Evolutionary conservation across 768 basidiomycete species (phyloP).

Genomic region (Leccinum uliginosum): DNA sequence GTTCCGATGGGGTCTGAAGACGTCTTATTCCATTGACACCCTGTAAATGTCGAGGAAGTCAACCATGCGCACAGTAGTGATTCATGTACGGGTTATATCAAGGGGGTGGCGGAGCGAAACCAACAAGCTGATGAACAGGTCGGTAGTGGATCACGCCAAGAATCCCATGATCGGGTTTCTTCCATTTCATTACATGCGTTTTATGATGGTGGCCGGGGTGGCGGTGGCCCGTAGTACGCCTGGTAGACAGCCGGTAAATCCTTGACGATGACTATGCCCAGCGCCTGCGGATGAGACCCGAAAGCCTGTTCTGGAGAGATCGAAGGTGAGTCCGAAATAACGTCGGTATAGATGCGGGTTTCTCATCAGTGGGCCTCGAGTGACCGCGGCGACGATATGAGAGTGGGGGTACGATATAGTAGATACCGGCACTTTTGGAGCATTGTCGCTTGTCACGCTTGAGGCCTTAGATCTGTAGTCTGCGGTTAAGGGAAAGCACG

Average conservation of each 20-base stretch:
- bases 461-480: conserved; percentile 18
- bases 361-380: conserved; percentile 60
- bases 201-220: no score
- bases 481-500: conserved; percentile 2
- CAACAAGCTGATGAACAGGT: no score
- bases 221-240: no score
- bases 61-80: no score
- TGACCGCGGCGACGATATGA: conserved; percentile 49
- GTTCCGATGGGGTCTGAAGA: no score
- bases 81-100: no score
- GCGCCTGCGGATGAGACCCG: conserved; percentile 67
- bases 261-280: conserved; percentile 78
- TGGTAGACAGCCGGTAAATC: conserved; percentile 73
- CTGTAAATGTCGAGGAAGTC: no score
- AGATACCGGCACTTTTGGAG: conserved; percentile 32
- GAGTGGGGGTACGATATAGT: conserved; percentile 58
- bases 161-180: no score
- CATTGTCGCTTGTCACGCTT: conserved; percentile 4
- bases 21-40: no score
- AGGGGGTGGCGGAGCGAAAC: no score
- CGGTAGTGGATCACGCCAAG: no score
- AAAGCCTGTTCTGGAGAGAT: conserved; percentile 64
- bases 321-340: not conserved
- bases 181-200: no score
- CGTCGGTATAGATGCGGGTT: not conserved